Evolutionary conservation across 805 yeast genomes (phyloP).

Genomic region (Lipomyces kockii): DNA sequence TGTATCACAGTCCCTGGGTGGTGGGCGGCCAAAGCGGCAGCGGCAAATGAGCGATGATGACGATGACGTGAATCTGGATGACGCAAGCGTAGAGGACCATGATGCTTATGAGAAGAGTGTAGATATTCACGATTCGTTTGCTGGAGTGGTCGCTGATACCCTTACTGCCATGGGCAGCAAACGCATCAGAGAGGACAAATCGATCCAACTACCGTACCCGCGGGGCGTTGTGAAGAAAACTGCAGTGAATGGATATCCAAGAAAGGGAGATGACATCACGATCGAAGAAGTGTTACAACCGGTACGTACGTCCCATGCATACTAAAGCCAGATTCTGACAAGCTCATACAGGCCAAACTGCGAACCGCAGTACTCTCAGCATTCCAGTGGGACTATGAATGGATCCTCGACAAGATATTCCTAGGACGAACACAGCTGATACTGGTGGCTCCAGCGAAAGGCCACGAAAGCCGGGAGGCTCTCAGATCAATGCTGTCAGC

Average conservation of each 20-base stretch:
- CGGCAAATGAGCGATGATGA: conserved; percentile 5
- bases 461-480: conserved; percentile 16
- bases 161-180: neutral
- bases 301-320: conserved; percentile 11
- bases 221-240: conserved; percentile 33
- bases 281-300: conserved; percentile 35
- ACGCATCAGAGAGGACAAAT: conserved; percentile 15
- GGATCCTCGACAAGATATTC: conserved; percentile 29
- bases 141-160: neutral
- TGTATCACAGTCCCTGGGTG: conserved; percentile 24
- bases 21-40: conserved; percentile 31
- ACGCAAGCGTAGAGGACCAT: conserved; percentile 1
- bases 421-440: conserved; percentile 26
- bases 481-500: conserved; percentile 3
- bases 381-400: conserved; percentile 35
- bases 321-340: neutral
- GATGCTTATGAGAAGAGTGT: conserved; percentile 9
- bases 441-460: conserved; percentile 33
- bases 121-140: neutral
- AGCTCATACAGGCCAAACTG: conserved; percentile 9
- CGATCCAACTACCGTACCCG: conserved; percentile 21
- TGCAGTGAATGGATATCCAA: conserved; percentile 27
- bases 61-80: neutral
- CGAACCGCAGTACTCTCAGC: conserved; percentile 31
- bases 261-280: conserved; percentile 23